Evolutionary conservation across 1,139 yeast species (phyloP), one percentile per base, ranked within the genome.

Genomic region (Yamadazyma atmosphaerica): DNA sequence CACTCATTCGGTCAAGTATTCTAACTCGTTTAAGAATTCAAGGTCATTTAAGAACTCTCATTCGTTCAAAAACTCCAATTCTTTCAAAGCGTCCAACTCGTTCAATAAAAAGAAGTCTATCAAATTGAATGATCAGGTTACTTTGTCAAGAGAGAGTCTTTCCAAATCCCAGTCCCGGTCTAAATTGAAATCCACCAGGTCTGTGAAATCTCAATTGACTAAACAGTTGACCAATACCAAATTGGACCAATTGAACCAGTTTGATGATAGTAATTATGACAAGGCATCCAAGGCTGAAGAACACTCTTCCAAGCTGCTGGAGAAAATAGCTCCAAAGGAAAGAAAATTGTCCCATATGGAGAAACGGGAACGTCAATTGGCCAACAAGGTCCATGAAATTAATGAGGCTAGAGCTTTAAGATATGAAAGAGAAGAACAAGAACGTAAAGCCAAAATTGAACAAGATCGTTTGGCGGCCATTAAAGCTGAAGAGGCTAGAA

Each of bases 51-150:
- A 61, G 23, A 72, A 70, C 2, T 69, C 74, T 5, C 36, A 27
- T 22, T 38, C 39, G 7, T 34, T 36, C 34, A 41, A 32, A 16
- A 4, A 27, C 39, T 44, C 36, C 47, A 52, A 35, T 61, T 37
- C 46, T 2, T 45, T 66, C 45, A 62, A 62, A 15, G 77, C 74
- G 1, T 70, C 76, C 2, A 67, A 59, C 32, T 65, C 76, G 3
- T 60, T 65, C 40, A 66, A 61, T 44, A 69, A 63, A 47, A 70
- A 63, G 52, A 67, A 61, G 43, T 50, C 58, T 9, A 44, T 60
- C 34, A 48, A 57, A 44, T 35, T 47, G 18, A 62, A 56, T 34
- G 60, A 56, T 29, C 55, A 54, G 18, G 58, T 54, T 9, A 43
- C 44, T 6, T 55, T 61, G 13, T 58, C 70, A 4, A 52, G 65